Evolutionary conservation across 306 rosid genomes (phyloP).

Genomic region (Begonia masoniana): DNA sequence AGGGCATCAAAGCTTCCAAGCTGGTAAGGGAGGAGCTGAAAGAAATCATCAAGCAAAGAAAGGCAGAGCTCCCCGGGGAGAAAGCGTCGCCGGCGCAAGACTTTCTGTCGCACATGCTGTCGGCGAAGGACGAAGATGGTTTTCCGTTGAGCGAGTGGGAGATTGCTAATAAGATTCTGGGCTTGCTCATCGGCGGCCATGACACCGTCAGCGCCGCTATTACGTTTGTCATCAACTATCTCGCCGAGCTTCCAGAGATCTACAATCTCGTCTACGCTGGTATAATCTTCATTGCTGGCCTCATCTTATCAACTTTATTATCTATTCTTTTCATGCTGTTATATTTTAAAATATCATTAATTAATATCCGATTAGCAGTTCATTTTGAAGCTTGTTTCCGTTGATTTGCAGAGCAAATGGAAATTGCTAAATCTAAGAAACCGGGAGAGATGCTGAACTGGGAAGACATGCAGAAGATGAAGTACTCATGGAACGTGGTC

Average conservation of each 20-base stretch:
- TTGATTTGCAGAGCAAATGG: neutral
- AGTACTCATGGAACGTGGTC: conserved; percentile 1
- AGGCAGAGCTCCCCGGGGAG: neutral
- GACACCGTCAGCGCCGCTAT: neutral
- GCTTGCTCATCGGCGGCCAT: conserved; percentile 1
- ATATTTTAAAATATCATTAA: neutral
- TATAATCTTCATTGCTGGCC: neutral
- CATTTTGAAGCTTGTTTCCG: neutral
- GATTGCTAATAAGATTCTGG: neutral
- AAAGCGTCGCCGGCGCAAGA: neutral
- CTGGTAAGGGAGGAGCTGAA: neutral
- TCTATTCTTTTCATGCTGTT: neutral
- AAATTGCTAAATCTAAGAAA: neutral
- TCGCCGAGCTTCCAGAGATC: conserved; percentile 1
- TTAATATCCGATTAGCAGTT: neutral
- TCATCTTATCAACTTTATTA: neutral
- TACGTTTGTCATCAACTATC: neutral
- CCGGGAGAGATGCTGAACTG: conserved; percentile 1
- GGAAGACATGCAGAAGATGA: conserved; percentile 5
- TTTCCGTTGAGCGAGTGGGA: neutral
- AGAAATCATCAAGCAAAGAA: neutral
- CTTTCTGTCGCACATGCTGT: neutral
- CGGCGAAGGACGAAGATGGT: neutral
- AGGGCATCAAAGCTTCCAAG: neutral
- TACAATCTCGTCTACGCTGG: neutral